Percentiles rank a stretch among this genome's conserved stretches.
phyloP scores from a whole-genome alignment of 2,329 filamentous ascomycete species.

The Diaporthe ampelina region DNA sequence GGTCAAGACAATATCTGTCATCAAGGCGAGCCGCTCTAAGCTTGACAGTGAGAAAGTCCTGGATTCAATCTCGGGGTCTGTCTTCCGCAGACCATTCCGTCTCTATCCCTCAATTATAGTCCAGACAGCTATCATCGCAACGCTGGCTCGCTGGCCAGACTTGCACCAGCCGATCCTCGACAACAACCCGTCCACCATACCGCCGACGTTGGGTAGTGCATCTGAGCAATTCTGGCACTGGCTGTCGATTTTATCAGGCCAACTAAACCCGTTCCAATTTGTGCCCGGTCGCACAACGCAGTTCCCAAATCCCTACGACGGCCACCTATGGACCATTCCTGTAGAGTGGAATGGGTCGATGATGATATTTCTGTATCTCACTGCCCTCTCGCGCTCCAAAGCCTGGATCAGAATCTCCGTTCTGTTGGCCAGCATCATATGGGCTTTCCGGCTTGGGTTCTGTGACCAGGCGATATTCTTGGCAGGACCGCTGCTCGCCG shows the following conservation, averaged over 20 bases:
- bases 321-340: constrained; percentile 46
- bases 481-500: constrained; percentile 44
- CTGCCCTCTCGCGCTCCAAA: constrained; percentile 39
- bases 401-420: constrained; percentile 42
- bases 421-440: constrained; percentile 30
- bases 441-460: constrained; percentile 36
- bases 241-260: neutral
- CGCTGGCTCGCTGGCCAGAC: neutral
- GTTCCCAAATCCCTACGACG: constrained; percentile 40
- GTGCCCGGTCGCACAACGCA: neutral
- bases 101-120: constrained; percentile 49
- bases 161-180: constrained; percentile 10
- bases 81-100: constrained; percentile 49
- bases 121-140: constrained; percentile 44
- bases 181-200: constrained; percentile 7
- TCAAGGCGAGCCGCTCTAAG: constrained; percentile 38
- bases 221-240: constrained; percentile 6
- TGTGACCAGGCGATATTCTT: constrained; percentile 19
- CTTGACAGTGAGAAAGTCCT: constrained; percentile 38
- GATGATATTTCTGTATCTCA: constrained; percentile 42
- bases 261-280: constrained; percentile 7
- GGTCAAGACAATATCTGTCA: constrained; percentile 48
- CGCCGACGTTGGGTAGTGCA: neutral
- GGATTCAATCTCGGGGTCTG: constrained; percentile 43
- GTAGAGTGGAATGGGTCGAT: constrained; percentile 45